These are phyloP conservation scores for Fraxinus nigra DNA, from an alignment of 305 asterid genomes.

Conservation along the genomic window DNA sequence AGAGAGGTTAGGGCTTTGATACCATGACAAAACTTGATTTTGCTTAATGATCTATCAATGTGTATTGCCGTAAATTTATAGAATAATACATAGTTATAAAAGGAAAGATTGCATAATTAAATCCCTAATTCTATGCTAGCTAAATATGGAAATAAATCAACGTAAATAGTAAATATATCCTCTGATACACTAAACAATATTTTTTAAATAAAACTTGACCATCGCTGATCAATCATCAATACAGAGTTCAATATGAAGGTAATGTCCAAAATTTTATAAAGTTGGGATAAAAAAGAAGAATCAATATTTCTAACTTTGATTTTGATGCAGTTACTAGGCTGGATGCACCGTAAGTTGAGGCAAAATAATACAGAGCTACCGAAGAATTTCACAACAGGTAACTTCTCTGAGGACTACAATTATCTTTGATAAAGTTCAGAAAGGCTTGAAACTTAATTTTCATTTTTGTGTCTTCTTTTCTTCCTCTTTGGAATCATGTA, in stretches of 20 bases:
- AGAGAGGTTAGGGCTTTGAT: too few species aligned
- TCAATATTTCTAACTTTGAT: conserved; percentile 29
- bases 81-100: too few species aligned
- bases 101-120: too few species aligned
- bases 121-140: too few species aligned
- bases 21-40: too few species aligned
- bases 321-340: conserved; percentile 67
- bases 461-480: not conserved
- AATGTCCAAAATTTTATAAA: conserved; percentile 29
- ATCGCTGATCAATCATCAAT: conserved; percentile 27
- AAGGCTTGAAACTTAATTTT: conserved; percentile 3
- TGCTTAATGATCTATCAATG: too few species aligned
- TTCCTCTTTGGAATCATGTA: conserved; percentile 7
- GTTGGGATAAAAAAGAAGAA: conserved; percentile 19
- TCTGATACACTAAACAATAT: conserved; percentile 7
- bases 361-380: conserved; percentile 43
- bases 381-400: conserved; percentile 52
- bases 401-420: conserved; percentile 19
- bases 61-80: too few species aligned
- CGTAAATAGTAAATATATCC: too few species aligned
- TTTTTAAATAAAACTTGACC: conserved; percentile 14
- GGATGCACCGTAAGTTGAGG: conserved; percentile 68
- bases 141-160: too few species aligned
- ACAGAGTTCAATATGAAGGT: conserved; percentile 62
- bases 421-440: conserved; percentile 12